A percentile compares a stretch with the other conserved stretches of the same genome.
Conservation (phyloP, 495 filamentous ascomycete species). For the Aspergillus bertholletiae region DNA sequence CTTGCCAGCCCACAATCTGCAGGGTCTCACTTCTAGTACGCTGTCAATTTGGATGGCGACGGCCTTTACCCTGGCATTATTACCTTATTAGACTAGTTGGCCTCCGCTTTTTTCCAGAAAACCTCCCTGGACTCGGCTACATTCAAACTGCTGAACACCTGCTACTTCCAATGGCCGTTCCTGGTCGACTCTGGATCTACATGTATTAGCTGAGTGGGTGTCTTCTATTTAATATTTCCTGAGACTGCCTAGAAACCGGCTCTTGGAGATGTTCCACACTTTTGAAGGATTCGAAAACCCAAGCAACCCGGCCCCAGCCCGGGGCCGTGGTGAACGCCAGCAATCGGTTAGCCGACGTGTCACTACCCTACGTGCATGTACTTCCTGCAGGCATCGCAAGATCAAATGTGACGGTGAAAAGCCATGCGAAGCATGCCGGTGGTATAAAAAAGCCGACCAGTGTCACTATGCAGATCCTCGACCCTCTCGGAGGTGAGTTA, state of each 20-base stretch:
- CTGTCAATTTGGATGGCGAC: not conserved
- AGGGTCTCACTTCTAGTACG: not conserved
- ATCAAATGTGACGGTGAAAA: constrained; percentile 48
- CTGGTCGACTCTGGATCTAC: constrained; percentile 4
- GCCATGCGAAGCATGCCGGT: constrained; percentile 45
- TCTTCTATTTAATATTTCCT: not conserved
- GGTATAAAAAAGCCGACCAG: constrained; percentile 44
- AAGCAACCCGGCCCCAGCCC: constrained; percentile 20
- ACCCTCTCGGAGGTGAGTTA: constrained; percentile 35
- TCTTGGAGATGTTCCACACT: constrained; percentile 38
- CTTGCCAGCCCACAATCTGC: not conserved
- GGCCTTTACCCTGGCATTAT: not conserved
- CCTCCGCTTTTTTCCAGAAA: not conserved
- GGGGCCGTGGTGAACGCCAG: constrained; percentile 30
- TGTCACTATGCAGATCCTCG: constrained; percentile 43
- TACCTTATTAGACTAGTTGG: not conserved
- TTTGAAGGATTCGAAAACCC: constrained; percentile 42
- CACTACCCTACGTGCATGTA: constrained; percentile 42
- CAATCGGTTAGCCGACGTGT: constrained; percentile 36
- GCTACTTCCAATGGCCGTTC: constrained; percentile 6
- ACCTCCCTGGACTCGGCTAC: constrained; percentile 9
- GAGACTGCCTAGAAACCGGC: constrained; percentile 1
- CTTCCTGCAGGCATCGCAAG: constrained; percentile 45
- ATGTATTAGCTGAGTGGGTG: not conserved
- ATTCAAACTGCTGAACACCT: not conserved